Evolutionary conservation across 192 early-diverging fungal genomes (phyloP), one percentile per base, ranked within the genome.

Genomic region (Coemansia umbellata): DNA sequence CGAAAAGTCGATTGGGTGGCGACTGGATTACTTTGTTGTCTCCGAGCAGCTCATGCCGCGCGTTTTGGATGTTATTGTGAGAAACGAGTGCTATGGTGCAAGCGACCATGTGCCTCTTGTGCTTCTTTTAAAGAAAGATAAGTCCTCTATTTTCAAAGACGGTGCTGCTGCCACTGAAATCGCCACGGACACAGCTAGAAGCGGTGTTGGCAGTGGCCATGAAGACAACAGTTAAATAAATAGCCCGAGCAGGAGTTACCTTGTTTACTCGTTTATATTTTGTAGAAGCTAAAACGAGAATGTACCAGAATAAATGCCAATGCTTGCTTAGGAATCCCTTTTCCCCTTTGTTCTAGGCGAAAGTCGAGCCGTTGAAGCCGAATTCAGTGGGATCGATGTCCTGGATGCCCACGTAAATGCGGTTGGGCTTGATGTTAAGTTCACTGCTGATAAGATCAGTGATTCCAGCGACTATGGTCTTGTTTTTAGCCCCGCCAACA

Each of bases 81-180:
- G 87, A 23, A 82, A 88, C 36, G 71, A 91, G 53, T 82, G 79
- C 39, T 94, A 90, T 61, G 92, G 92, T 4, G 89, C 91, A 17
- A 91, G 89, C 75, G 92, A 94, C 55, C 92, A 94, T 65, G 83
- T 91, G 9, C 92, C 92, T 18, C 48, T 94, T 33, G 81, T 87
- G 31, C 37, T 91, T 36, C 65, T 78, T 19, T 54, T 87, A 26
- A 28, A 45, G 26, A 45, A 28, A 11, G 43, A 45, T 1, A n/a
- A n/a, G n/a, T n/a, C n/a, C n/a, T n/a, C n/a, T n/a, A n/a, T n/a
- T n/a, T n/a, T n/a, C n/a, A n/a, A n/a, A n/a, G n/a, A n/a, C n/a
- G n/a, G n/a, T n/a, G n/a, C n/a, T n/a, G n/a, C n/a, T n/a, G n/a
- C n/a, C n/a, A n/a, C n/a, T n/a, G n/a, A n/a, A n/a, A n/a, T n/a